Conservation (phyloP, 805 yeast species). For the Hanseniaspora vineae region DNA sequence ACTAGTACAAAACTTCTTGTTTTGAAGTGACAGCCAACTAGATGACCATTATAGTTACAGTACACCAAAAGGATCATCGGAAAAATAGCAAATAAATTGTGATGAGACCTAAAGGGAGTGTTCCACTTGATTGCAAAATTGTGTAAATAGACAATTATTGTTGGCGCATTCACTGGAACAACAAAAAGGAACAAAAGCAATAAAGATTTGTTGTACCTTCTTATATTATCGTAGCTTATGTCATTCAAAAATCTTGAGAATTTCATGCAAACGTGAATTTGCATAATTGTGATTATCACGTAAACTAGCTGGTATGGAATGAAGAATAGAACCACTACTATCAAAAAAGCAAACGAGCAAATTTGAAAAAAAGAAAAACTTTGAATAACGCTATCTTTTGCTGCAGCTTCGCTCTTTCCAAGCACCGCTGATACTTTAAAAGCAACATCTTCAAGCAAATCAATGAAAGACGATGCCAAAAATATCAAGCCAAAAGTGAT, state of each 20-base stretch:
- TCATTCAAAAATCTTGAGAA: slow-evolving; percentile 10
- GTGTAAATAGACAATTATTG: slow-evolving; percentile 68
- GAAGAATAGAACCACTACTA: slow-evolving; percentile 35
- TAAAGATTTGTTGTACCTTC: slow-evolving; percentile 51
- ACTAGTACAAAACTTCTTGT: slow-evolving; percentile 24
- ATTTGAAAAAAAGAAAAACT: background rate
- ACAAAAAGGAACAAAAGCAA: slow-evolving; percentile 64
- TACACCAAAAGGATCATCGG: slow-evolving; percentile 51
- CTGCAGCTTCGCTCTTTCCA: background rate
- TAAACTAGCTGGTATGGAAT: slow-evolving; percentile 77
- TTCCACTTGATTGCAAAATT: slow-evolving; percentile 67
- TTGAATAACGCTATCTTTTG: background rate
- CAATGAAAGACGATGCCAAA: slow-evolving; percentile 3
- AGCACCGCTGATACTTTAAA: background rate
- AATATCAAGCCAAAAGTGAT: slow-evolving; percentile 14
- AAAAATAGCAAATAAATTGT: slow-evolving; percentile 62
- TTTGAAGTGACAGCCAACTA: slow-evolving; percentile 3
- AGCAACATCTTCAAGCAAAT: slow-evolving; percentile 1
- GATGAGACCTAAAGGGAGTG: slow-evolving; percentile 79
- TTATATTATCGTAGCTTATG: slow-evolving; percentile 21
- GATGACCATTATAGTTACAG: slow-evolving; percentile 4
- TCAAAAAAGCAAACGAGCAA: background rate
- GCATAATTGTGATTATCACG: slow-evolving; percentile 45
- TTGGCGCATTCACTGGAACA: slow-evolving; percentile 67
- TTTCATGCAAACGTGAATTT: slow-evolving; percentile 38